Evolutionary conservation across 106 monocot genomes (phyloP).

Genomic region (Acanthochlamys bracteata): DNA sequence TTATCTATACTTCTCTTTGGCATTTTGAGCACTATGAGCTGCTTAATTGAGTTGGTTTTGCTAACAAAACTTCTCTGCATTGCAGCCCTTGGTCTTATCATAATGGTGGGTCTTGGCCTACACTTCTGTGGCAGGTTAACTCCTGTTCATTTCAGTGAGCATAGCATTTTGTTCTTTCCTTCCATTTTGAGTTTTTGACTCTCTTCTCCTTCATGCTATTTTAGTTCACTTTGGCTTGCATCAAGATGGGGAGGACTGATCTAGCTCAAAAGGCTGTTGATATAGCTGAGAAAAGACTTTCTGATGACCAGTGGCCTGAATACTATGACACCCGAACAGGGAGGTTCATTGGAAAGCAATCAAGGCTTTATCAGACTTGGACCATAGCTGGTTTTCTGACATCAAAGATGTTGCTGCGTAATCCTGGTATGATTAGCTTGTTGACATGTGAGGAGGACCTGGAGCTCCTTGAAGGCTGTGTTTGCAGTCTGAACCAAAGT

Average conservation of each 20-base stretch:
- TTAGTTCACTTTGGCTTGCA: slow-evolving; percentile 94
- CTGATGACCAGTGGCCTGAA: slow-evolving; percentile 84
- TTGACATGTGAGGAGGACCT: slow-evolving; percentile 88
- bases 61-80: neutral
- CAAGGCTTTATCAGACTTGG: slow-evolving; percentile 86
- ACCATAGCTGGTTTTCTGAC: slow-evolving; percentile 80
- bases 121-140: slow-evolving; percentile 89
- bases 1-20: too few relatives aligned
- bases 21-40: neutral
- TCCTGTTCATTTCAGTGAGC: neutral
- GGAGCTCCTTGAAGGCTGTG: slow-evolving; percentile 88
- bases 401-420: slow-evolving; percentile 76
- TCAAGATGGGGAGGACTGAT: slow-evolving; percentile 88
- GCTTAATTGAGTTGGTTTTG: neutral
- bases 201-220: slow-evolving; percentile 4
- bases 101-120: slow-evolving; percentile 97
- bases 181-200: neutral
- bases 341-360: slow-evolving; percentile 82
- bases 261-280: slow-evolving; percentile 61
- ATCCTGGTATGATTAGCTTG: slow-evolving; percentile 67
- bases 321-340: slow-evolving; percentile 80
- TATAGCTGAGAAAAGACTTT: slow-evolving; percentile 69
- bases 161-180: neutral
- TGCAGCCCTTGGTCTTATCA: slow-evolving; percentile 96
- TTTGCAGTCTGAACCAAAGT: slow-evolving; percentile 53